phyloP scores from a whole-genome alignment of 306 rosid genomes.

The Prunus kanzakura region DNA sequence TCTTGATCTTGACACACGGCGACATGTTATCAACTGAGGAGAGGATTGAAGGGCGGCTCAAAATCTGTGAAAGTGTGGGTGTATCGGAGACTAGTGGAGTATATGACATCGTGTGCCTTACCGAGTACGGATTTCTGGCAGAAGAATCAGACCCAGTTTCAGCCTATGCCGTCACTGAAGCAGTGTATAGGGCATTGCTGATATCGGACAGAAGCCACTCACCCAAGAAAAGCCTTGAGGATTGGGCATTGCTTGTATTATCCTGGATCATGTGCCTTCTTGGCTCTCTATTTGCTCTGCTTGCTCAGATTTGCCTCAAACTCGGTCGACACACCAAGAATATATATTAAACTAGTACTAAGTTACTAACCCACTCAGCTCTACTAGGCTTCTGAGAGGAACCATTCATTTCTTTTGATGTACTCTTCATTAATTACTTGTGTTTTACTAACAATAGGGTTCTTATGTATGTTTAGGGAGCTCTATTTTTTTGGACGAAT shows the following conservation, averaged over 20 bases:
- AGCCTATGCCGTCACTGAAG: constrained; percentile 40
- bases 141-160: constrained; percentile 45
- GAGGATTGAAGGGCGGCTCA: constrained; percentile 41
- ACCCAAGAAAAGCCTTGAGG: constrained; percentile 29
- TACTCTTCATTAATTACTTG: too few relatives aligned
- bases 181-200: constrained; percentile 39
- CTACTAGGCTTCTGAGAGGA: too few relatives aligned
- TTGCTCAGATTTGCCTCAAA: constrained; percentile 36
- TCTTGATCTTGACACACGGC: constrained; percentile 45
- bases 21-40: constrained; percentile 45
- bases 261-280: constrained; percentile 31
- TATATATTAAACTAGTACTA: not conserved
- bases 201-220: constrained; percentile 34
- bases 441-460: too few relatives aligned
- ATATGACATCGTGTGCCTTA: constrained; percentile 41
- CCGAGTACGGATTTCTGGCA: constrained; percentile 37
- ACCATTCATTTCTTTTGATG: too few relatives aligned
- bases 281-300: constrained; percentile 30
- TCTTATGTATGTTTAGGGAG: too few relatives aligned
- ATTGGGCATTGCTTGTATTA: constrained; percentile 22
- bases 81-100: constrained; percentile 40
- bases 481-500: too few relatives aligned
- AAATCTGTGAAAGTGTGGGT: constrained; percentile 30
- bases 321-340: constrained; percentile 12
- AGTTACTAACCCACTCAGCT: too few relatives aligned